Evolutionary conservation across 306 rosid genomes (phyloP), one percentile per base, ranked within the genome.

Genomic region (Dalbergia cultrata): DNA sequence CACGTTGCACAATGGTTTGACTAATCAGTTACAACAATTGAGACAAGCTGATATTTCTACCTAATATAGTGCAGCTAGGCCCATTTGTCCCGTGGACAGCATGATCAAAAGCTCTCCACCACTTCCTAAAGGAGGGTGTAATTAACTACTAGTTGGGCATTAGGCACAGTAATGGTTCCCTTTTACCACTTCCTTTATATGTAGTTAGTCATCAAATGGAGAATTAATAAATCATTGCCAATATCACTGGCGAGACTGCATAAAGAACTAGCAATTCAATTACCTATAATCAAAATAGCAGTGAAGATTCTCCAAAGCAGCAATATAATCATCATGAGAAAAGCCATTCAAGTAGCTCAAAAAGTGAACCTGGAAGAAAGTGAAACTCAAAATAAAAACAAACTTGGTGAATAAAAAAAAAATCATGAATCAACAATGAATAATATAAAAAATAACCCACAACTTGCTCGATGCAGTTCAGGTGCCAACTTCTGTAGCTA

Each of bases 201-300:
- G 50, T 64, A 70, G 13, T 49, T 34, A 57, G 50, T 57, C 44
- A 66, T 18, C 39, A 65, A 81, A 57, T 31, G 33, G 80, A 74
- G 50, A 56, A 72, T n/a, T 50, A 43, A 13, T 13, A 3, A 54
- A 16, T 50, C 35, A 75, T 41, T 39, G 26, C 26, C 56, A 82
- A 78, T 50, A 8, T 64, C 13, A 0, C 47, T n/a, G 67, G 35
- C 60, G 53, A 35, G 63, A 67, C 17, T 17, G 13, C 54, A 72
- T 75, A 57, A 47, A 52, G 37, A 83, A 59, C 53, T 34, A 81
- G 22, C 59, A 41, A 77, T 70, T 73, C 52, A 59, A 63, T 82
- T 84, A 95, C 98, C 99, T 95, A 85, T 95, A 95, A 86, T 95
- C 99, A 76, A 95, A 95, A 82, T 95, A 93, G 87, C 97, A 82